Base-by-base conservation (phyloP, 2,329 filamentous ascomycete species). In the Fusarium solani-melongenae region DNA sequence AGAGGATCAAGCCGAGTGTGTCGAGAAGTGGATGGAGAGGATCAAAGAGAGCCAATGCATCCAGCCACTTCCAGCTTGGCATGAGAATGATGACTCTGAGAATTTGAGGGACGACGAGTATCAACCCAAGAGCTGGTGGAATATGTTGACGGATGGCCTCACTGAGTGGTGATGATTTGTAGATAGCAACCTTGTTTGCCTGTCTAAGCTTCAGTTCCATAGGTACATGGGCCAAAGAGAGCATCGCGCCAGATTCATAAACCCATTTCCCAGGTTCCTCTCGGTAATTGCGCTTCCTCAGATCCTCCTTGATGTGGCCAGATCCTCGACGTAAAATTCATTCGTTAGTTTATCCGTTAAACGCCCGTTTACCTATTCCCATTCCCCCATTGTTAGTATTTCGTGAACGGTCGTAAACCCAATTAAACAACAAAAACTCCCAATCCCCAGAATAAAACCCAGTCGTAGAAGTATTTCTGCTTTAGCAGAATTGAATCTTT, bases 21-120 rank as follows among this genome's bases (percentile, higher is more conserved):
- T 33, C 12, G n/a, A 49, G 12, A 53, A 55, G 22, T 64, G 66
- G 64, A n/a, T 75, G n/a, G 34, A 51, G 17, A 58, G 27, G 14
- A 60, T 55, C 33, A 29, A 31, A 1, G 20, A 15, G 34, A 29
- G 29, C 15, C 41, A 36, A 4, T 44, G 55, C 5, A 33, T 64
- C 17, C 46, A 24, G 51, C 24, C 74, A 2, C 34, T 74, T 22
- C 72, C 72, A 9, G 53, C 17, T 33, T 78, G 76, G 76, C 65
- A 69, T 44, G 46, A 53, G 38, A 77, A 71, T 27, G 68, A 69
- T 10, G 3, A 2, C 10, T 31, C 31, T 7, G 63, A 49, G 5
- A 71, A 64, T 17, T 8, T 9, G 5, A 20, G 9, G 7, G 69
- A 71, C 9, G 20, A 27, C 12, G 49, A 69, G 20, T 62, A 68